These are phyloP conservation scores for Geotrichum reessii DNA, from an alignment of 1,139 yeast species.

Conservation along the genomic window DNA sequence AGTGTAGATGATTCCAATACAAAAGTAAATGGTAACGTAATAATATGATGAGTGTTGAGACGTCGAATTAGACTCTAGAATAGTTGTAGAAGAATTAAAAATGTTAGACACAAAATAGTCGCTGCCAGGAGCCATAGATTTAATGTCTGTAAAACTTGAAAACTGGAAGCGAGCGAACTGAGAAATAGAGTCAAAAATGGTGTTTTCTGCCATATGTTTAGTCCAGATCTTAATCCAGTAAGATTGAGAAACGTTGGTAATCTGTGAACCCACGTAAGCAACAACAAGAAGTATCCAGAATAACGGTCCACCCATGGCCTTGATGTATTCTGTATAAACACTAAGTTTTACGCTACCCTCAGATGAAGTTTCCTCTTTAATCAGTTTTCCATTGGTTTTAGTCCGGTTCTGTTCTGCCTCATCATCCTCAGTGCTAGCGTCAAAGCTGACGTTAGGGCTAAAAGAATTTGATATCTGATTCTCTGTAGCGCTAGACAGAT, in stretches of 20 bases:
- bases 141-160: background rate
- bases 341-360: slow-evolving; percentile 71
- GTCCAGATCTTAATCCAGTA: slow-evolving; percentile 91
- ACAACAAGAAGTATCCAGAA: slow-evolving; percentile 46
- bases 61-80: background rate
- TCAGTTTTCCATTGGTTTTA: slow-evolving; percentile 49
- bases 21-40: slow-evolving; percentile 62
- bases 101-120: background rate
- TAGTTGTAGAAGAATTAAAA: background rate
- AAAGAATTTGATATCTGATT: background rate
- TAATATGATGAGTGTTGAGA: slow-evolving; percentile 44
- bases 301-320: slow-evolving; percentile 55
- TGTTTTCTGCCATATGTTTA: slow-evolving; percentile 10
- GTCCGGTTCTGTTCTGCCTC: background rate
- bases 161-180: background rate
- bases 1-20: slow-evolving; percentile 61
- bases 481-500: slow-evolving; percentile 17
- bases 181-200: background rate
- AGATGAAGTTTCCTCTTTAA: slow-evolving; percentile 76
- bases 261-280: slow-evolving; percentile 53
- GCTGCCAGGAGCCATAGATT: background rate
- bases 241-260: slow-evolving; percentile 56
- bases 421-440: background rate
- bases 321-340: slow-evolving; percentile 65
- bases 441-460: background rate